Base-by-base conservation (phyloP, 2,329 filamentous ascomycete species). In the Colletotrichum shisoi region DNA sequence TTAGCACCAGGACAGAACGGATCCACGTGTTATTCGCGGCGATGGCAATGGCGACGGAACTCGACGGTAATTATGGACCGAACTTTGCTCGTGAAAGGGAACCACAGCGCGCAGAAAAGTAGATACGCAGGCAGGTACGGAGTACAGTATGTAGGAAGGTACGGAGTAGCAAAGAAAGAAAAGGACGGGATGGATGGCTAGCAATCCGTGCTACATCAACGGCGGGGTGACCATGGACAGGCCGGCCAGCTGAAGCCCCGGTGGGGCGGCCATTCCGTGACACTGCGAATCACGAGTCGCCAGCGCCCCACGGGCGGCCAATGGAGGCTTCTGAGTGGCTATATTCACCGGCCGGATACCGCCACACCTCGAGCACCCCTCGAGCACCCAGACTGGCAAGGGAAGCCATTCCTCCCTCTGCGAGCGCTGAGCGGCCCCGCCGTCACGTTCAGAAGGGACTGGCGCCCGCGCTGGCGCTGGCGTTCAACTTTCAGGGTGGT, bases 361-460 rank as follows among this genome's bases (percentile, higher is more conserved):
- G 61, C 53, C 65, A 65, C 65, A 31, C 65, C 64, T 48, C 48
- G 21, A 67, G 61, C 27, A 31, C 7, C 7, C 27, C 27, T 31
- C 27, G 27, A 7, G 27, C 7, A 9, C 8, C 7, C 8, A 34
- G 8, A 34, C 31, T 34, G 31, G 53, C 40, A n/a, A 19, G 31
- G 11, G 6, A 45, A 45, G n/a, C 11, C 37, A 24, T 37, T 24
- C n/a, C 39, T 39, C 21, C 21, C 21, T 21, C n/a, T 51, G 46
- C 6, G 39, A 31, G 8, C 40, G 42, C 12, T 11, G 39, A 31
- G 8, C 27, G 42, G n/a, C 42, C 27, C 46, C 42, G 24, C 39
- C 46, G 42, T 64, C 62, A 68, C 65, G 62, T 68, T 68, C 49
- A 40, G 42, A 65, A 68, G 62, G 53, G 65, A 68, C 61, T 68